phyloP scores from a whole-genome alignment of 164 flowering plant species.

The Houttuynia cordata region DNA sequence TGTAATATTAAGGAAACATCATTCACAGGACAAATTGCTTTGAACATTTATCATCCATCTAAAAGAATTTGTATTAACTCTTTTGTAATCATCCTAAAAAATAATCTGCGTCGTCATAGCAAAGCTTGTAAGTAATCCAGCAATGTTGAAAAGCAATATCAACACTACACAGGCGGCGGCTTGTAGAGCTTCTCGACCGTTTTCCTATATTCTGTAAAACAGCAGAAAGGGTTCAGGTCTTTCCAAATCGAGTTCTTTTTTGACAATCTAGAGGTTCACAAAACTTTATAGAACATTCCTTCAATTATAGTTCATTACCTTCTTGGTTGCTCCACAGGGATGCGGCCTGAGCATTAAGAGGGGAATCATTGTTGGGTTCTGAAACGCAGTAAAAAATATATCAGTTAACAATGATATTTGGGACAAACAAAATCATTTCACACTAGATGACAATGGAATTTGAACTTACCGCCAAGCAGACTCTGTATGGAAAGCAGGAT shows the following conservation, averaged over 20 bases:
- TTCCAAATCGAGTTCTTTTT: not conserved
- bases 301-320: constrained; percentile 49
- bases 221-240: not conserved
- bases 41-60: too few relatives aligned
- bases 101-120: too few relatives aligned
- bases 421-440: too few relatives aligned
- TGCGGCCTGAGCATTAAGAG: constrained; percentile 80
- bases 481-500: constrained; percentile 81
- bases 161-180: constrained; percentile 17
- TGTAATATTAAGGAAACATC: too few relatives aligned
- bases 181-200: constrained; percentile 72
- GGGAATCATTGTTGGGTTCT: constrained; percentile 92
- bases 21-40: too few relatives aligned
- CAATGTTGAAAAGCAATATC: too few relatives aligned
- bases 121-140: too few relatives aligned
- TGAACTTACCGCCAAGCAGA: constrained; percentile 52
- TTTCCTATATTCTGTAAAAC: constrained; percentile 69
- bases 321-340: constrained; percentile 84
- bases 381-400: constrained; percentile 4
- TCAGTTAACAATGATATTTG: not conserved
- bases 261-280: not conserved
- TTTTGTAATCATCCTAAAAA: not conserved
- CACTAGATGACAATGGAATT: not conserved
- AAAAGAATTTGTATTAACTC: not conserved
- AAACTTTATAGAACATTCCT: not conserved